phyloP scores from a whole-genome alignment of 192 early-diverging fungal genomes.

The Coemansia sp. region DNA sequence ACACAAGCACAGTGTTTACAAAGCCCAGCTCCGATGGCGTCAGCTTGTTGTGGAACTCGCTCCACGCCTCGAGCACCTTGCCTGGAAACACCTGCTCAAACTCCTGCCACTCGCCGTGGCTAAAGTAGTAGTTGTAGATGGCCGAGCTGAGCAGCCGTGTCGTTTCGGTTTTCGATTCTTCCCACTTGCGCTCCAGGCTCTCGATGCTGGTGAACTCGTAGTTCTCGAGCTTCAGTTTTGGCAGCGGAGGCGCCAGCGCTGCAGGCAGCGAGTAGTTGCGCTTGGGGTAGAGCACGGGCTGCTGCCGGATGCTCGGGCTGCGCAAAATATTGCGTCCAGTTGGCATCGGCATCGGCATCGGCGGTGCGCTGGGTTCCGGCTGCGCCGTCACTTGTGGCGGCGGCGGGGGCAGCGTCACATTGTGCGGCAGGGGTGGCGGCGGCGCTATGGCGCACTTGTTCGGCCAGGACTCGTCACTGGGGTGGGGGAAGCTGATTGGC shows the following conservation, averaged over 20 bases:
- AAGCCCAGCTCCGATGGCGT: slow-evolving; percentile 30
- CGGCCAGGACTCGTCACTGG: slow-evolving; percentile 8
- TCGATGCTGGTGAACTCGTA: slow-evolving; percentile 52
- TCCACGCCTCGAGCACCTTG: slow-evolving; percentile 40
- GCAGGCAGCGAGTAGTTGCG: slow-evolving; percentile 50
- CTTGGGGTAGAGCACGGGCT: slow-evolving; percentile 12
- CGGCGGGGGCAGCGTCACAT: neutral
- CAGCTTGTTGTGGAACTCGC: slow-evolving; percentile 39
- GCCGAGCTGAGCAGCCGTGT: slow-evolving; percentile 49
- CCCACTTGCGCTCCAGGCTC: slow-evolving; percentile 49
- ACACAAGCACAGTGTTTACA: slow-evolving; percentile 43
- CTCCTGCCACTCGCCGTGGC: slow-evolving; percentile 47
- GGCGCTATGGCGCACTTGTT: neutral
- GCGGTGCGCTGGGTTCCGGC: neutral
- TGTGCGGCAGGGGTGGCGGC: neutral
- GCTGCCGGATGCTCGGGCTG: neutral
- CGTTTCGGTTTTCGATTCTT: slow-evolving; percentile 42
- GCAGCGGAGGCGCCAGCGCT: slow-evolving; percentile 15
- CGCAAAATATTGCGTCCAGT: neutral
- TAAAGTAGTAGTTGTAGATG: slow-evolving; percentile 55
- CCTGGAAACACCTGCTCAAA: slow-evolving; percentile 50
- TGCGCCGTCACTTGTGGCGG: neutral
- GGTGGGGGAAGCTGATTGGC: slow-evolving; percentile 34
- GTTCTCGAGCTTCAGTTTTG: slow-evolving; percentile 28
- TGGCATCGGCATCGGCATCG: neutral